Evolutionary conservation across 2,329 filamentous ascomycete species (phyloP).

Genomic region (Colletotrichum plurivorum): DNA sequence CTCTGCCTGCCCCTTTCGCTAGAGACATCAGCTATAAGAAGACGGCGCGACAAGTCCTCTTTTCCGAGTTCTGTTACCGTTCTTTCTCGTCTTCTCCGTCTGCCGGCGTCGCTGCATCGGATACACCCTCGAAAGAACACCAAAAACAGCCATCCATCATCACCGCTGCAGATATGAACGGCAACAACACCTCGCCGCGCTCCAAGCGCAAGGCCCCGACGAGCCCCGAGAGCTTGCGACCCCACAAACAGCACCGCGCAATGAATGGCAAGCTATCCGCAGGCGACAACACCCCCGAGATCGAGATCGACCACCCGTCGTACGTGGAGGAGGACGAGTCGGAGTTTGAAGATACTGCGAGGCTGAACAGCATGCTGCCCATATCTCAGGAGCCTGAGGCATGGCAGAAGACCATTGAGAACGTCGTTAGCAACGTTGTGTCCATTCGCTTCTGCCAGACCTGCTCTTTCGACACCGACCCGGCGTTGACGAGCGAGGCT

Average conservation of each 20-base stretch:
- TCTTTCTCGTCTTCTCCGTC: slow-evolving; percentile 16
- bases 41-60: slow-evolving; percentile 21
- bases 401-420: slow-evolving; percentile 97
- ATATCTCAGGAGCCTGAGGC: slow-evolving; percentile 60
- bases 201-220: slow-evolving; percentile 68
- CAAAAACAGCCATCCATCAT: slow-evolving; percentile 13
- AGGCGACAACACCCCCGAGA: slow-evolving; percentile 65
- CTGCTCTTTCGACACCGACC: slow-evolving; percentile 97
- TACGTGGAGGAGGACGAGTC: slow-evolving; percentile 56
- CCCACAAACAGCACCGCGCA: slow-evolving; percentile 59
- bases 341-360: slow-evolving; percentile 56
- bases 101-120: slow-evolving; percentile 6
- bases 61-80: slow-evolving; percentile 11
- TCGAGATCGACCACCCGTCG: slow-evolving; percentile 43
- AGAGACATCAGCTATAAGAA: slow-evolving; percentile 34
- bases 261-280: slow-evolving; percentile 64
- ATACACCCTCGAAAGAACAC: slow-evolving; percentile 5
- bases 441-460: slow-evolving; percentile 99
- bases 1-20: not conserved
- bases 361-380: slow-evolving; percentile 38
- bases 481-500: slow-evolving; percentile 92
- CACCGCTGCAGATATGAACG: slow-evolving; percentile 58
- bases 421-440: slow-evolving; percentile 93
- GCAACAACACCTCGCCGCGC: slow-evolving; percentile 56
- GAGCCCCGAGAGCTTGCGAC: slow-evolving; percentile 55